phyloP scores from a whole-genome alignment of 169 alveolate genomes.

The Plasmodium coatneyi region DNA sequence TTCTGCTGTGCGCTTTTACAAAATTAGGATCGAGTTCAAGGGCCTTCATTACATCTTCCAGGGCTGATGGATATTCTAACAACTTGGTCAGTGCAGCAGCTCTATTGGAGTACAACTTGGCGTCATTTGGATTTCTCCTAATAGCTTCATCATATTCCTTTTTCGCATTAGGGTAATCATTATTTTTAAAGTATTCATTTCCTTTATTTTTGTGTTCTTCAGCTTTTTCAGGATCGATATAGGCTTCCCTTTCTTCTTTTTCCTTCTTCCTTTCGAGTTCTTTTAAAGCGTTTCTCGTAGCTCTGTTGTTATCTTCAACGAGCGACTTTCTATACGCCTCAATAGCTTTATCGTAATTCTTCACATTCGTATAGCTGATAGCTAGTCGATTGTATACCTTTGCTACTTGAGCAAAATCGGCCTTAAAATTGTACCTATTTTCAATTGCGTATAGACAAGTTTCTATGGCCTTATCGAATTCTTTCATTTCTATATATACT shows the following conservation, averaged over 20 bases:
- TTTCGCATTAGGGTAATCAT: conserved; percentile 96
- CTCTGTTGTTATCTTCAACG: conserved; percentile 94
- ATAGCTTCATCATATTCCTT: conserved; percentile 98
- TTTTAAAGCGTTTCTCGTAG: conserved; percentile 92
- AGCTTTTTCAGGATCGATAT: conserved; percentile 95
- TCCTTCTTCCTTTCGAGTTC: conserved; percentile 94
- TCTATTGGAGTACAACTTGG: conserved; percentile 96
- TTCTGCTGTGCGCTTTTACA: conserved; percentile 96
- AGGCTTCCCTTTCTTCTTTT: conserved; percentile 93
- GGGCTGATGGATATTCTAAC: conserved; percentile 95
- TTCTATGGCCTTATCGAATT: conserved; percentile 93
- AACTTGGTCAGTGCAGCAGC: conserved; percentile 97
- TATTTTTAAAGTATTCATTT: conserved; percentile 92
- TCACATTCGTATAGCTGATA: conserved; percentile 87
- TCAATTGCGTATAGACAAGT: conserved; percentile 94
- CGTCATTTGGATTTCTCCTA: conserved; percentile 96
- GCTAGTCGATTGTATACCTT: conserved; percentile 93
- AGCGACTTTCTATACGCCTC: conserved; percentile 93
- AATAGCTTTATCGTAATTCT: conserved; percentile 91
- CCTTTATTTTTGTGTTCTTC: conserved; percentile 94
- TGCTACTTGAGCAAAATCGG: conserved; percentile 90
- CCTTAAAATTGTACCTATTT: conserved; percentile 92
- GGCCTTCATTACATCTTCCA: conserved; percentile 88
- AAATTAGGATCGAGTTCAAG: conserved; percentile 95
- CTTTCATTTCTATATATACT: conserved; percentile 95